phyloP scores from a whole-genome alignment of 192 early-diverging fungal genomes.

The Podila minutissima region DNA sequence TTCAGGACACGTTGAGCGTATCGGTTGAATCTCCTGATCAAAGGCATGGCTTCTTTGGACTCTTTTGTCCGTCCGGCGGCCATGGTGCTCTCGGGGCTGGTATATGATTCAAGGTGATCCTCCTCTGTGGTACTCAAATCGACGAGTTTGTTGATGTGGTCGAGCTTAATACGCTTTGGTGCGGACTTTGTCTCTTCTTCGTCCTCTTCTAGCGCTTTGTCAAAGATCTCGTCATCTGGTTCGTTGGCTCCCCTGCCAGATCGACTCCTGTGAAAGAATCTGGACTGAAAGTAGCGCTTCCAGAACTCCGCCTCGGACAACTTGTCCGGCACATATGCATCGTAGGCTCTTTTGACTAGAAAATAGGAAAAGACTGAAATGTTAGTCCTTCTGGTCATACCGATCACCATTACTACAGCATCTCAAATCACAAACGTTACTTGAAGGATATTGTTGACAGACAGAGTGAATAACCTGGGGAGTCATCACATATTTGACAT shows the following conservation, averaged over 20 bases:
- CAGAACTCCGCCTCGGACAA: slow-evolving; percentile 85
- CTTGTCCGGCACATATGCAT: slow-evolving; percentile 83
- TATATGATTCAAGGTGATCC: slow-evolving; percentile 72
- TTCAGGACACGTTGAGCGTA: slow-evolving; percentile 87
- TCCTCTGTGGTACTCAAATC: slow-evolving; percentile 86
- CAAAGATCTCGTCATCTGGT: slow-evolving; percentile 80
- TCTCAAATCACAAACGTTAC: slow-evolving; percentile 35
- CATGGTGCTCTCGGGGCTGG: slow-evolving; percentile 38
- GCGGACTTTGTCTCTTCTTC: slow-evolving; percentile 63
- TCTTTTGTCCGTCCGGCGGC: slow-evolving; percentile 33
- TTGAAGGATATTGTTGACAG: slow-evolving; percentile 88
- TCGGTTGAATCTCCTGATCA: slow-evolving; percentile 90
- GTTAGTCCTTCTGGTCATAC: neutral
- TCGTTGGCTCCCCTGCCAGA: slow-evolving; percentile 58
- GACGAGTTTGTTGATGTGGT: slow-evolving; percentile 70
- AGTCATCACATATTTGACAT: slow-evolving; percentile 88
- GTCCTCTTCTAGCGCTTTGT: slow-evolving; percentile 79
- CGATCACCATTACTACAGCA: neutral
- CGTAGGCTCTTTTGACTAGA: slow-evolving; percentile 82
- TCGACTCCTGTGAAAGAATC: slow-evolving; percentile 87
- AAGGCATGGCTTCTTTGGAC: slow-evolving; percentile 68
- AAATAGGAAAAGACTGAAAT: neutral
- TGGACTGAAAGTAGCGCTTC: slow-evolving; percentile 84
- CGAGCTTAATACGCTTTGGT: slow-evolving; percentile 61
- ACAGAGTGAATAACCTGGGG: slow-evolving; percentile 90